Conservation (phyloP, 768 basidiomycete species). For the Leccinum subgranulosum region DNA sequence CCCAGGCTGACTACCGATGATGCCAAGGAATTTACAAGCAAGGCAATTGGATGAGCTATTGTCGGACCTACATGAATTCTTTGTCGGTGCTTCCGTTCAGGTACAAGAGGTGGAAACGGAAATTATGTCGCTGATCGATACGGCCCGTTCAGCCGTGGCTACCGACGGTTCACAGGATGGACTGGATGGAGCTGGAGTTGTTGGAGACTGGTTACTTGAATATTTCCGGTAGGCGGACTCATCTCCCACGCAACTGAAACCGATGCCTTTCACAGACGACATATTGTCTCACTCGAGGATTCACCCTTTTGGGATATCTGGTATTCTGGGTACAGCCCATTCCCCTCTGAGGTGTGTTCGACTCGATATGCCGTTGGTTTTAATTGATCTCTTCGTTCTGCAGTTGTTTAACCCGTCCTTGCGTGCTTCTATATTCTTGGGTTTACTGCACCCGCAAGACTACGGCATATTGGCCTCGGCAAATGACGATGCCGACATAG, state of each 20-base stretch:
- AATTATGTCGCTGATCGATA: conserved; percentile 23
- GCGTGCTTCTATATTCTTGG: conserved; percentile 57
- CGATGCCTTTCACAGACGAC: conserved; percentile 33
- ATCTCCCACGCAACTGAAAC: neutral
- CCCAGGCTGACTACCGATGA: conserved; percentile 14
- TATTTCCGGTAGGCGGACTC: conserved; percentile 46
- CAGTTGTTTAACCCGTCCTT: conserved; percentile 71
- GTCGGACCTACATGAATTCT: conserved; percentile 38
- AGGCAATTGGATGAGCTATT: conserved; percentile 38
- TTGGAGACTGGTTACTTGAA: conserved; percentile 49
- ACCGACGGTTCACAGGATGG: conserved; percentile 14
- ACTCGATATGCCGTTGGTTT: neutral
- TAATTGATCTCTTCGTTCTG: neutral
- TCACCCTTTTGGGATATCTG: conserved; percentile 64
- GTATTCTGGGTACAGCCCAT: conserved; percentile 64
- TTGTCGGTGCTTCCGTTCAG: conserved; percentile 31
- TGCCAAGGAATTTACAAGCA: conserved; percentile 39
- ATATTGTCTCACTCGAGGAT: conserved; percentile 47
- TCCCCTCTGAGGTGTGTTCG: conserved; percentile 60
- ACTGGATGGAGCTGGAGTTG: conserved; percentile 17
- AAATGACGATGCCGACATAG: conserved; percentile 12
- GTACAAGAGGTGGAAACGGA: conserved; percentile 35
- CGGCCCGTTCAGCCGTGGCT: conserved; percentile 19
- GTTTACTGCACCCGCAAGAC: conserved; percentile 56
- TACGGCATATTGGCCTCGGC: conserved; percentile 28